Conservation (phyloP, 306 rosid species). For the Pyrus pyrifolia region DNA sequence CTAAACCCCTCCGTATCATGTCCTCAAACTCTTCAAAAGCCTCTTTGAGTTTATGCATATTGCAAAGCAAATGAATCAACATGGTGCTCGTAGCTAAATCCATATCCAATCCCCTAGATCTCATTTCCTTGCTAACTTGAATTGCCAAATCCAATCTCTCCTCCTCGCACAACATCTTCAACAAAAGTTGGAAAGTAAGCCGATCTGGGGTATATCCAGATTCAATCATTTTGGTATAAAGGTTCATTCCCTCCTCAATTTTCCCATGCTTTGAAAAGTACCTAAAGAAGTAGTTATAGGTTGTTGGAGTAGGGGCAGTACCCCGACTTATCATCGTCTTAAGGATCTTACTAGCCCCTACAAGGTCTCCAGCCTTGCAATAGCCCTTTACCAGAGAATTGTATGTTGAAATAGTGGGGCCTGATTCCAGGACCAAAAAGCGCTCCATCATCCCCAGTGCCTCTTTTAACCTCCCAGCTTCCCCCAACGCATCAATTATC, state of each 20-base stretch:
- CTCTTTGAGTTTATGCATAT: conserved; percentile 62
- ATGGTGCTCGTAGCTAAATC: conserved; percentile 77
- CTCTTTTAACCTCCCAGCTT: conserved; percentile 75
- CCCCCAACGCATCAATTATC: conserved; percentile 74
- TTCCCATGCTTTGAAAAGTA: conserved; percentile 65
- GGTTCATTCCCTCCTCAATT: conserved; percentile 82
- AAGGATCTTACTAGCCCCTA: conserved; percentile 74
- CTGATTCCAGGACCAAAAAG: conserved; percentile 56
- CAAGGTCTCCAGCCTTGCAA: conserved; percentile 79
- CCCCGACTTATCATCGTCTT: conserved; percentile 81
- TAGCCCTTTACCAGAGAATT: conserved; percentile 77
- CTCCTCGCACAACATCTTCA: conserved; percentile 86
- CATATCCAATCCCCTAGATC: conserved; percentile 64
- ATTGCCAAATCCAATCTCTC: conserved; percentile 65
- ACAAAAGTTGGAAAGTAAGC: conserved; percentile 73
- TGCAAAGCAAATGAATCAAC: conserved; percentile 71
- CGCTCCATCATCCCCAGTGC: conserved; percentile 81
- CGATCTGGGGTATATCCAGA: conserved; percentile 74
- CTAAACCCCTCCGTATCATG: conserved; percentile 73
- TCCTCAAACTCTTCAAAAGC: conserved; percentile 66
- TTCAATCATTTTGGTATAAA: conserved; percentile 73
- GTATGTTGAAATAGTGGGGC: conserved; percentile 80
- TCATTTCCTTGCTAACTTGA: conserved; percentile 84
- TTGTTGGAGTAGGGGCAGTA: conserved; percentile 58
- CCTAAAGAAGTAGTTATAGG: conserved; percentile 85